Evolutionary conservation across 305 asterid genomes (phyloP).

Genomic region (Fraxinus nigra): DNA sequence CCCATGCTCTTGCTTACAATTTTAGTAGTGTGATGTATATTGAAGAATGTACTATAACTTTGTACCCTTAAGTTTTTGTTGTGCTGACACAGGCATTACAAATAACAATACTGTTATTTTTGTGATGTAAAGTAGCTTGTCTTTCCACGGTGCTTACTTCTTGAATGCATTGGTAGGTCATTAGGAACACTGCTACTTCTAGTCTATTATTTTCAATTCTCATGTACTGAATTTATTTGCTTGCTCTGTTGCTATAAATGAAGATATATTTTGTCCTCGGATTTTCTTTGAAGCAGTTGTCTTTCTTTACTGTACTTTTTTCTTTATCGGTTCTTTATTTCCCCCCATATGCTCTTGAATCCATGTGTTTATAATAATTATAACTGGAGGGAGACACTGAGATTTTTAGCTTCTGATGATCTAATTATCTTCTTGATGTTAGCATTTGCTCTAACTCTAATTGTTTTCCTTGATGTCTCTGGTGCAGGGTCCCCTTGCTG

Average conservation of each 20-base stretch:
- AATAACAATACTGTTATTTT: not conserved
- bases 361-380: not conserved
- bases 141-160: not conserved
- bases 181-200: not conserved
- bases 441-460: not conserved
- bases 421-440: no score
- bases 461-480: slow-evolving; percentile 15
- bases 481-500: slow-evolving; percentile 87
- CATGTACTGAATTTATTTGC: no score
- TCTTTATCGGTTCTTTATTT: not conserved
- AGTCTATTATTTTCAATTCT: not conserved
- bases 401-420: not conserved
- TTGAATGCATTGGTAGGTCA: not conserved
- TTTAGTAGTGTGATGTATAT: no score
- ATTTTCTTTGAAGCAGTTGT: not conserved
- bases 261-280: not conserved
- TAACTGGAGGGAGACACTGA: not conserved
- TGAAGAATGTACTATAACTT: no score
- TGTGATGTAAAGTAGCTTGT: not conserved
- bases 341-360: not conserved
- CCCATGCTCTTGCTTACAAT: not conserved
- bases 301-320: not conserved
- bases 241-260: not conserved
- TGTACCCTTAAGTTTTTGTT: not conserved
- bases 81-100: not conserved